phyloP scores from a whole-genome alignment of 1,284 basidiomycete genomes.

The Fomitopsis palustris region DNA sequence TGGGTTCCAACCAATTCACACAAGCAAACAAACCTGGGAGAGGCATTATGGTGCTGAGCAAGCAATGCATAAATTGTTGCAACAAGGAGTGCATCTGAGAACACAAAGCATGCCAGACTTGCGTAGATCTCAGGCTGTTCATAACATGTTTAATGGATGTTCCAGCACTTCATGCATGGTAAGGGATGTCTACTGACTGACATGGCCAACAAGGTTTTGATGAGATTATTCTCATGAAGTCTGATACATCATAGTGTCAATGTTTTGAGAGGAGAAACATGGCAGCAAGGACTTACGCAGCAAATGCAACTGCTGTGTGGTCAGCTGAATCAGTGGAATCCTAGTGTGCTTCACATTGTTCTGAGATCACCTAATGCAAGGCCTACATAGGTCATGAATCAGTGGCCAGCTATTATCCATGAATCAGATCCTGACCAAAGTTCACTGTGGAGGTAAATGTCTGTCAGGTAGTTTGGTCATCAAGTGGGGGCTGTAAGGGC shows the following conservation, averaged over 20 bases:
- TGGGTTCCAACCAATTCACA: no score
- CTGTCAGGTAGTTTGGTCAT: background rate
- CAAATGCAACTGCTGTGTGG: background rate
- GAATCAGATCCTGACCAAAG: background rate
- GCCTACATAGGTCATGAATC: no score
- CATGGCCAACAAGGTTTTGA: background rate
- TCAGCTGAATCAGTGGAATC: background rate
- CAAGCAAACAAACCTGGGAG: background rate
- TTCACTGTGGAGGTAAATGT: background rate
- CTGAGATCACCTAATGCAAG: background rate
- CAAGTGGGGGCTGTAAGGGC: no score
- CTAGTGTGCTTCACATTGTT: background rate
- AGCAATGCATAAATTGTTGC: background rate
- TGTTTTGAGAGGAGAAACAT: background rate
- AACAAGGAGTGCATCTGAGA: background rate
- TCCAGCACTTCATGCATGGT: background rate
- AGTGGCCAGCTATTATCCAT: no score
- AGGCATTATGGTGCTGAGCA: background rate
- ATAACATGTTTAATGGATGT: background rate
- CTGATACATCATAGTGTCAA: background rate
- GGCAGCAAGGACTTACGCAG: background rate
- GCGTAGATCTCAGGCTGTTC: background rate
- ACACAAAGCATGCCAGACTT: background rate
- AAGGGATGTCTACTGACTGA: background rate
- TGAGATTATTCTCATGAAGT: background rate